phyloP scores from a whole-genome alignment of 805 yeast species.

The Starmerella apicola region DNA sequence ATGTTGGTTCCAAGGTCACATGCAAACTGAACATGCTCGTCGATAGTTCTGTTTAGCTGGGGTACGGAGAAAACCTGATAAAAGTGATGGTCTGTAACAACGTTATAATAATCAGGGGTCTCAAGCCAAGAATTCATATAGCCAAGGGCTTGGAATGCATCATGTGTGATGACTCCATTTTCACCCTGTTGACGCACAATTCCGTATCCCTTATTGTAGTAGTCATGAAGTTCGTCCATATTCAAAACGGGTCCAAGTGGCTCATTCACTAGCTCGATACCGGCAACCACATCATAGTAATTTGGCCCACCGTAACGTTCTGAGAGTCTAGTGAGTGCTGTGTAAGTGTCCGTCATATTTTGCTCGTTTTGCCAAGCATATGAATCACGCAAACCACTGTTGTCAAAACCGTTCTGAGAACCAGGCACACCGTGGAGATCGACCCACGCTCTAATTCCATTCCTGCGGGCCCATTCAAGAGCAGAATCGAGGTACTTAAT shows the following conservation, averaged over 20 bases:
- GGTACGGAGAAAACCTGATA: conserved; percentile 69
- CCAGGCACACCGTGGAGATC: conserved; percentile 97
- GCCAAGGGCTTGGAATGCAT: conserved; percentile 54
- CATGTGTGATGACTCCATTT: conserved; percentile 58
- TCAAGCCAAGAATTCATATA: conserved; percentile 35
- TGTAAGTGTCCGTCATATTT: conserved; percentile 42
- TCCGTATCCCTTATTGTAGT: conserved; percentile 50
- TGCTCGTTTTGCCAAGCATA: conserved; percentile 39
- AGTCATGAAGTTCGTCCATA: conserved; percentile 45
- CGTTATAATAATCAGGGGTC: conserved; percentile 41
- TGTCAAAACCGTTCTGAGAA: conserved; percentile 91
- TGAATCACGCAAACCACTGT: conserved; percentile 70
- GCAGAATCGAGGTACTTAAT: conserved; percentile 61
- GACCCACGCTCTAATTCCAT: conserved; percentile 67
- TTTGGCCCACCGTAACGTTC: conserved; percentile 50
- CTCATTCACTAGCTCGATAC: conserved; percentile 78
- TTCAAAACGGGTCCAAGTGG: conserved; percentile 65
- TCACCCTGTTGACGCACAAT: conserved; percentile 41
- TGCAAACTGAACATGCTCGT: conserved; percentile 46
- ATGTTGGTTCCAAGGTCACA: conserved; percentile 38
- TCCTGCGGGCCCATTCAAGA: conserved; percentile 54
- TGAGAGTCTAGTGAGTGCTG: conserved; percentile 43
- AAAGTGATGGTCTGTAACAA: conserved; percentile 77
- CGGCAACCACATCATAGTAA: conserved; percentile 62
- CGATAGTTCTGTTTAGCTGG: conserved; percentile 47